Conservation (phyloP, 768 basidiomycete genomes). For the Gloeopeniophorella convolvens region DNA sequence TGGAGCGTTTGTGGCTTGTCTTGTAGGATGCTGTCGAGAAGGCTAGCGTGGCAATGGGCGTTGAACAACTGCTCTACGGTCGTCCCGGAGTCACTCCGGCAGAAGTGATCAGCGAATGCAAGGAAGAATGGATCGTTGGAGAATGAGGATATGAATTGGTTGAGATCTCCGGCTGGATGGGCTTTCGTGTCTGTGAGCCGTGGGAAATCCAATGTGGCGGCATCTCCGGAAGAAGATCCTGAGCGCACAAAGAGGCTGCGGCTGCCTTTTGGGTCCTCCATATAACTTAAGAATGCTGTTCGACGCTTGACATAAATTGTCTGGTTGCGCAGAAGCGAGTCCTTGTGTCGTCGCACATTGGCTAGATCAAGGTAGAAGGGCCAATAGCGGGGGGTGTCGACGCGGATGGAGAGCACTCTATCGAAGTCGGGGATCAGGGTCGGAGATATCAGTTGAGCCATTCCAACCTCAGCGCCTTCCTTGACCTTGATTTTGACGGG, state of each 20-base stretch:
- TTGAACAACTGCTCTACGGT: constrained; percentile 56
- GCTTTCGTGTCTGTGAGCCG: constrained; percentile 59
- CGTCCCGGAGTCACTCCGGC: constrained; percentile 53
- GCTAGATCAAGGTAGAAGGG: constrained; percentile 80
- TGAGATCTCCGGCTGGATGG: constrained; percentile 67
- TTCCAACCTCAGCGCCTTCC: constrained; percentile 56
- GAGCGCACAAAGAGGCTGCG: constrained; percentile 86
- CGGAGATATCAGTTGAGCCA: constrained; percentile 81
- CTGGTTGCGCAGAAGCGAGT: constrained; percentile 63
- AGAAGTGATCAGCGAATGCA: constrained; percentile 75
- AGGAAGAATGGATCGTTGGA: constrained; percentile 76
- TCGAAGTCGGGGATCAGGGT: constrained; percentile 89
- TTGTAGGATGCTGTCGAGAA: constrained; percentile 85
- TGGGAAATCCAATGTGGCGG: constrained; percentile 82
- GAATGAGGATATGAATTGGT: constrained; percentile 82
- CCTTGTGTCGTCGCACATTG: constrained; percentile 58
- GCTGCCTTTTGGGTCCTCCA: constrained; percentile 90
- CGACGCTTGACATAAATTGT: constrained; percentile 90
- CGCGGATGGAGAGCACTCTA: constrained; percentile 70
- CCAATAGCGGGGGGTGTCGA: constrained; percentile 96
- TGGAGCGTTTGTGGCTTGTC: constrained; percentile 81
- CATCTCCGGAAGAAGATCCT: constrained; percentile 76
- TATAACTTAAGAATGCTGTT: constrained; percentile 89
- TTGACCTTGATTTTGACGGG: constrained; percentile 82
- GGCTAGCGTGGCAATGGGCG: constrained; percentile 64